Base-by-base conservation (phyloP, 202 grass and related monocot genomes). In the Elaeis oleifera region DNA sequence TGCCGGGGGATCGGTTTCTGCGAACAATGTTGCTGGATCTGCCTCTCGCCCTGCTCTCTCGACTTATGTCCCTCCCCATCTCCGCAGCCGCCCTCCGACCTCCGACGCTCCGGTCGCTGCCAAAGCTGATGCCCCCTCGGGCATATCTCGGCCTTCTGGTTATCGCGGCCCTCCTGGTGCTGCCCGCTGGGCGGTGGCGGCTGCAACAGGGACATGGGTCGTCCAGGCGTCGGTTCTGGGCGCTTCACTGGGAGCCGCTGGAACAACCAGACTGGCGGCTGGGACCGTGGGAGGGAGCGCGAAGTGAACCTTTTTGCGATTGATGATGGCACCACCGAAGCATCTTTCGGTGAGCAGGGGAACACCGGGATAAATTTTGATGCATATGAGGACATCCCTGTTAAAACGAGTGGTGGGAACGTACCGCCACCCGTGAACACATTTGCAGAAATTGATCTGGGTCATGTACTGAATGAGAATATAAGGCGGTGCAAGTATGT, bases 361-460 rank as follows among this genome's bases (percentile, higher is more conserved):
- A 90, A 80, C 65, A 68, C 76, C 7, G 87, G 82, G 26, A 90
- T 90, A 53, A 90, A 90, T 78, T 90, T 90, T 68, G 87, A 90
- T 48, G 87, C 87, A 5, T 90, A 90, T 56, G 87, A 90, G 69
- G 82, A 90, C 51, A 90, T 90, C 51, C 87, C 87, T 1, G 87
- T 90, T 0, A 79, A 90, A 73, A 90, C 82, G 0, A 85, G 73
- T 1, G 87, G 87, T 15, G 72, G 74, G 7, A 77, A 85, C 7
- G 79, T 90, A 4, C 87, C 87, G 0, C 49, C 82, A 20, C 57
- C 87, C 0, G 87, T 80, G 25, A 6, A 53, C 21, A 83, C 87
- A 1, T 90, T 90, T 64, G 79, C 79, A 0, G 87, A 90, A 69
- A 85, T 90, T 67, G 87, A 90, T 64, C 75, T 90, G 0, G 87